Evolutionary conservation across 257 asterid species (phyloP), one percentile per base, ranked within the genome.

Genomic region (Nicotiana undulata): DNA sequence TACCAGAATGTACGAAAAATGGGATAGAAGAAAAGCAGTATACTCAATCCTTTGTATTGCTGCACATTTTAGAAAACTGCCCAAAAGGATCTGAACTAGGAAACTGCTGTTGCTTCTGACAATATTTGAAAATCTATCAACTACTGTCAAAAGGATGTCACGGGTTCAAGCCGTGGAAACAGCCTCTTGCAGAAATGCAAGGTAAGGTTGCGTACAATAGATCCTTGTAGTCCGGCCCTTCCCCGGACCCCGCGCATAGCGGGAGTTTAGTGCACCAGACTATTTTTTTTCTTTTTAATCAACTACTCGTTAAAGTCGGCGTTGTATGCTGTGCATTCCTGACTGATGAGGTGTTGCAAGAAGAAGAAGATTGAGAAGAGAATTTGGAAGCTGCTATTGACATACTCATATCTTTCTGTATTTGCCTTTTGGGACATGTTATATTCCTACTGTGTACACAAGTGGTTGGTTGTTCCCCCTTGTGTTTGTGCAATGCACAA

Each of bases 401-500:
- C 79, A 3, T 2, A 52, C 8, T 52, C 58, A 52, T 15, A 52
- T 52, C 58, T 52, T 4, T 52, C n/a, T 17, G 58, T 16, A 4
- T 52, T 20, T 28, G 32, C 24, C 79, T 81, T 60, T 24, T 55
- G 32, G 81, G 63, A 74, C 78, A 81, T 18, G 81, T 29, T 17
- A 84, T 26, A 44, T 5, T 77, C 44, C 61, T 26, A 17, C 13
- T 66, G 20, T 28, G 77, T 11, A 51, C 24, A 70, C 83, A 9
- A 46, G 77, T 34, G 58, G 32, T 49, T 1, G 77, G 28, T 31
- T 34, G 51, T 6, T 29, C 67, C 7, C 18, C 55, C 63, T 80
- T 80, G 10, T 59, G 37, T 32, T 67, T 70, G 85, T 85, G 86
- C 46, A 85, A 68, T 37, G 86, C 88, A 74, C 88, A 85, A 76